Percentiles rank a stretch among this genome's conserved stretches.
phyloP scores from a whole-genome alignment of 139 green algal genomes.

The Mesotaenium endlicherianum region DNA sequence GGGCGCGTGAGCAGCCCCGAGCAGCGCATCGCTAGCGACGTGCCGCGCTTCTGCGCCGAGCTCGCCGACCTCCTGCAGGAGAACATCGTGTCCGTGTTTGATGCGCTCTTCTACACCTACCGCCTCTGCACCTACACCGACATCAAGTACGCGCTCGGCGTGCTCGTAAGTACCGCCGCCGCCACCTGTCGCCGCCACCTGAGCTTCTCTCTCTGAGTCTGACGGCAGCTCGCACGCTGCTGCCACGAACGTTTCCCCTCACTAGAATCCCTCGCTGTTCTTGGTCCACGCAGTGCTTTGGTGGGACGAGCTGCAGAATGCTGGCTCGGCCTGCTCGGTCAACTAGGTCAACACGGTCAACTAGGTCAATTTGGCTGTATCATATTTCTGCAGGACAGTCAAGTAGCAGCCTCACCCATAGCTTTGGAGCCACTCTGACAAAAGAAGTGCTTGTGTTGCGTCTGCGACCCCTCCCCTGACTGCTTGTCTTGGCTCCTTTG shows the following conservation, averaged over 20 bases:
- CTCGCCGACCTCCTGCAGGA: conserved; percentile 61
- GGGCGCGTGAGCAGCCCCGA: conserved; percentile 62
- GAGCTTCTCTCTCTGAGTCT: too few relatives aligned
- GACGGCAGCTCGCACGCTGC: too few relatives aligned
- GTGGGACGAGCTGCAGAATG: too few relatives aligned
- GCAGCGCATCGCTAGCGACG: conserved; percentile 72
- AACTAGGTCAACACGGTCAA: too few relatives aligned
- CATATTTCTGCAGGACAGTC: too few relatives aligned
- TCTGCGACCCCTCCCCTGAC: background rate
- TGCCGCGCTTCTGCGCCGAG: conserved; percentile 61
- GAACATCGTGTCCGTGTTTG: conserved; percentile 54
- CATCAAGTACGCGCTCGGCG: conserved; percentile 65
- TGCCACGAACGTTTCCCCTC: too few relatives aligned
- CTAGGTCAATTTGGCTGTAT: too few relatives aligned
- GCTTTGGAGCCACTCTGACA: too few relatives aligned
- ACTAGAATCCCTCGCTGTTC: too few relatives aligned
- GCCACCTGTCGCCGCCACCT: conserved; percentile 17
- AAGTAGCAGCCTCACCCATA: too few relatives aligned
- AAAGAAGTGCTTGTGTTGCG: background rate
- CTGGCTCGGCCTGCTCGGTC: too few relatives aligned
- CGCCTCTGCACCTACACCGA: conserved; percentile 62
- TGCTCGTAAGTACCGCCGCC: conserved; percentile 60
- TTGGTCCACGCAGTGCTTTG: too few relatives aligned
- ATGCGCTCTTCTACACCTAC: conserved; percentile 67
- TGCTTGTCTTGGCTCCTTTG: background rate